These are phyloP conservation scores for Haplographium delicatum DNA, from an alignment of 495 filamentous ascomycete genomes.

Conservation along the genomic window DNA sequence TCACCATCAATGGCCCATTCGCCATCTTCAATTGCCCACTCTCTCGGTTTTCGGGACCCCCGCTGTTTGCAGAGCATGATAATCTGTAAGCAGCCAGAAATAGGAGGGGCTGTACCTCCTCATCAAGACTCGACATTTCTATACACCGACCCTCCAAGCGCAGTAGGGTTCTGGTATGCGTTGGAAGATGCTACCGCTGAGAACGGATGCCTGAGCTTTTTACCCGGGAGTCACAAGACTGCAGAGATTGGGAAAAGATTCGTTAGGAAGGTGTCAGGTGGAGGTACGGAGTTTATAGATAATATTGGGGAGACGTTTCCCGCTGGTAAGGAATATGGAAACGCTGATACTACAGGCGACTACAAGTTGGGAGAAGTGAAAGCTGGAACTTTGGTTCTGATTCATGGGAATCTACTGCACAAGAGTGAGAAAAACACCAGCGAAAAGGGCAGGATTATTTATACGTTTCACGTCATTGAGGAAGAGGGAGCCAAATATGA, in stretches of 20 bases:
- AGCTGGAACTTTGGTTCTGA: slow-evolving; percentile 83
- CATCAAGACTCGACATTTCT: slow-evolving; percentile 92
- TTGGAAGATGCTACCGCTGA: slow-evolving; percentile 79
- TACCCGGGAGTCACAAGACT: slow-evolving; percentile 69
- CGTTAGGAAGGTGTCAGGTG: slow-evolving; percentile 53
- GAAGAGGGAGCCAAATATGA: slow-evolving; percentile 73
- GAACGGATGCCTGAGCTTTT: slow-evolving; percentile 87
- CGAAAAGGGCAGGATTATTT: slow-evolving; percentile 81
- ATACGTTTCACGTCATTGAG: slow-evolving; percentile 97
- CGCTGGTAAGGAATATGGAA: slow-evolving; percentile 32
- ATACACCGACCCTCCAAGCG: slow-evolving; percentile 85
- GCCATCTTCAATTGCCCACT: slow-evolving; percentile 56
- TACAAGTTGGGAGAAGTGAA: slow-evolving; percentile 75
- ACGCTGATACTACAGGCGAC: slow-evolving; percentile 29
- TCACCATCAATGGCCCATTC: slow-evolving; percentile 33
- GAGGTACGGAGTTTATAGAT: slow-evolving; percentile 46
- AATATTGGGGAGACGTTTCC: slow-evolving; percentile 40
- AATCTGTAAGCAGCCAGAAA: slow-evolving; percentile 96
- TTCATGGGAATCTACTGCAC: slow-evolving; percentile 94
- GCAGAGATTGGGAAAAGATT: slow-evolving; percentile 63
- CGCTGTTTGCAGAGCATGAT: slow-evolving; percentile 84
- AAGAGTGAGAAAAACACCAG: slow-evolving; percentile 93
- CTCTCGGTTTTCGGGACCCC: slow-evolving; percentile 70
- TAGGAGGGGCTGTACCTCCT: slow-evolving; percentile 78
- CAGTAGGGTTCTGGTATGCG: slow-evolving; percentile 94